Percentiles rank a stretch among this genome's conserved stretches.
Conservation (phyloP, 495 filamentous ascomycete genomes). For the Clavariopsis aquatica region DNA sequence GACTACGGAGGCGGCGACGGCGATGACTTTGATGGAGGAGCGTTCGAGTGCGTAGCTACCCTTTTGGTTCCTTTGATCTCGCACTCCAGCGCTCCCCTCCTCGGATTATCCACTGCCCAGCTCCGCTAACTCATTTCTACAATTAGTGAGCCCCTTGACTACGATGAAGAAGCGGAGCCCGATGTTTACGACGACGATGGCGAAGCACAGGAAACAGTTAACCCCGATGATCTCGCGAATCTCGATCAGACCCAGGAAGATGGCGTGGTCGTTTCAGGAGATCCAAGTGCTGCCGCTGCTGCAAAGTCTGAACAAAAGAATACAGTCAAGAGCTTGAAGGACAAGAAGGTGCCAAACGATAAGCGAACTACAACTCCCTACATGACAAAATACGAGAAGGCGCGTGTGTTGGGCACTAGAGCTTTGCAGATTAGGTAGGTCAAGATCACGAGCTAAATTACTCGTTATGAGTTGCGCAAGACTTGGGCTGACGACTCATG, state of each 20-base stretch:
- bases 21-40: conserved; percentile 43
- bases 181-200: conserved; percentile 52
- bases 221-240: conserved; percentile 58
- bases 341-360: conserved; percentile 88
- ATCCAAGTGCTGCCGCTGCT: conserved; percentile 65
- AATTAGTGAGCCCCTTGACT: conserved; percentile 23
- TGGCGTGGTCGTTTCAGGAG: conserved; percentile 70
- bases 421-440: conserved; percentile 93
- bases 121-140: neutral
- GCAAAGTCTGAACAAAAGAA: conserved; percentile 51
- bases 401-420: conserved; percentile 86
- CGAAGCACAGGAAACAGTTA: conserved; percentile 46
- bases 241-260: conserved; percentile 51
- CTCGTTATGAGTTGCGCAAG: neutral
- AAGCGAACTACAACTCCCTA: conserved; percentile 92
- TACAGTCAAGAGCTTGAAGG: conserved; percentile 64
- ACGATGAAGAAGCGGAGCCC: conserved; percentile 62
- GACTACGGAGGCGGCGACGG: conserved; percentile 73
- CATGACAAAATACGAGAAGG: conserved; percentile 99
- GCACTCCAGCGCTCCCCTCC: neutral
- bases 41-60: conserved; percentile 33
- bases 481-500: conserved; percentile 16
- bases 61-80: neutral
- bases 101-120: neutral
- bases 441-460: neutral